These are phyloP conservation scores for Mortierella antarctica DNA, from an alignment of 192 early-diverging fungal species.

Conservation along the genomic window DNA sequence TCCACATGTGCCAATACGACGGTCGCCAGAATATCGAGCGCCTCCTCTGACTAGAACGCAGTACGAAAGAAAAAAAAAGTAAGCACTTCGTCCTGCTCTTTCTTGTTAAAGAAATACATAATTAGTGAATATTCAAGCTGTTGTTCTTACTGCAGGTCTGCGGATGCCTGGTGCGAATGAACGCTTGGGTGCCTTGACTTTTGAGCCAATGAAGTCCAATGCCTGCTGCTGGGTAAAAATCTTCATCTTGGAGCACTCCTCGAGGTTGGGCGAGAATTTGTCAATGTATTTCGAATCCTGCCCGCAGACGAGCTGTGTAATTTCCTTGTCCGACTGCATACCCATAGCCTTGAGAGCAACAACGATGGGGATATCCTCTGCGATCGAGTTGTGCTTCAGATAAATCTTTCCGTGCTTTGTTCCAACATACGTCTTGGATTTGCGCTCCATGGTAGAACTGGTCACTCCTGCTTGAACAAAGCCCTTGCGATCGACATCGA, in stretches of 20 bases:
- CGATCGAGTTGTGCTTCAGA: slow-evolving; percentile 91
- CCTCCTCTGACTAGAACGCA: slow-evolving; percentile 77
- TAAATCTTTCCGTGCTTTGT: slow-evolving; percentile 74
- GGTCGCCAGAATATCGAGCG: slow-evolving; percentile 85
- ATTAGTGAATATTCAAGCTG: neutral
- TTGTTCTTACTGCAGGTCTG: slow-evolving; percentile 58
- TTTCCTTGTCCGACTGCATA: slow-evolving; percentile 94
- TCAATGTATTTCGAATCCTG: slow-evolving; percentile 84
- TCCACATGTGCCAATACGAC: slow-evolving; percentile 92
- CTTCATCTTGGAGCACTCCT: slow-evolving; percentile 79
- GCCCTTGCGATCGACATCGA: slow-evolving; percentile 86
- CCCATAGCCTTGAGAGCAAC: slow-evolving; percentile 95
- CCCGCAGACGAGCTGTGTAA: slow-evolving; percentile 92
- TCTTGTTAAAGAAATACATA: no score
- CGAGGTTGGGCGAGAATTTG: slow-evolving; percentile 86
- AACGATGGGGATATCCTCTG: slow-evolving; percentile 88
- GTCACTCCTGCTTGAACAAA: slow-evolving; percentile 87
- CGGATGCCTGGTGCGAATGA: slow-evolving; percentile 57
- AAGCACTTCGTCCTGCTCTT: neutral
- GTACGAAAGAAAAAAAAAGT: neutral
- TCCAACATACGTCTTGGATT: slow-evolving; percentile 90
- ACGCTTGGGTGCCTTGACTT: slow-evolving; percentile 76
- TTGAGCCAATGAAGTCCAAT: slow-evolving; percentile 86
- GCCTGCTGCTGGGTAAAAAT: slow-evolving; percentile 94
- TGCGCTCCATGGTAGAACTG: slow-evolving; percentile 92